phyloP scores from a whole-genome alignment of 208 protist genomes.

The Leishmania arabica region DNA sequence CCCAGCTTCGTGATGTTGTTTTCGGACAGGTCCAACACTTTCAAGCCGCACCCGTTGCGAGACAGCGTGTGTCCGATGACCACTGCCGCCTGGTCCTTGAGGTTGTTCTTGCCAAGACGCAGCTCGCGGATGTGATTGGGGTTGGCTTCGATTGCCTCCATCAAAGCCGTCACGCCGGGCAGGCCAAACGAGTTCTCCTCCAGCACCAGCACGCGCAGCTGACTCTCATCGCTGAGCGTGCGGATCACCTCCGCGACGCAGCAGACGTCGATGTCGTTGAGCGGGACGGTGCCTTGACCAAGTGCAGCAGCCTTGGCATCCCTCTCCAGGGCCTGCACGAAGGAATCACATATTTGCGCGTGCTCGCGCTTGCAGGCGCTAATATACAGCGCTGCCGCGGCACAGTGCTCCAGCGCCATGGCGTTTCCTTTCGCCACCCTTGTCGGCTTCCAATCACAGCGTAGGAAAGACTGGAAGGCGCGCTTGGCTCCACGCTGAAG shows the following conservation, averaged over 20 bases:
- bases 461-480: background rate
- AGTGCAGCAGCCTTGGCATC: conserved; percentile 52
- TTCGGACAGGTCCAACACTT: conserved; percentile 89
- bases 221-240: conserved; percentile 35
- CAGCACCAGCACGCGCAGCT: conserved; percentile 70
- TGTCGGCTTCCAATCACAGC: background rate
- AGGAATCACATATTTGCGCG: conserved; percentile 58
- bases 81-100: conserved; percentile 83
- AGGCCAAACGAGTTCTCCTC: conserved; percentile 88
- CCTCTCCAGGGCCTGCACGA: conserved; percentile 76
- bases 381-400: conserved; percentile 58
- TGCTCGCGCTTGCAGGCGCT: conserved; percentile 68
- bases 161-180: conserved; percentile 68
- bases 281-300: conserved; percentile 46
- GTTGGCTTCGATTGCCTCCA: conserved; percentile 84
- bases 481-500: background rate
- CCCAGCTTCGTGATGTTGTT: conserved; percentile 86
- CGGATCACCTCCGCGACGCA: conserved; percentile 80
- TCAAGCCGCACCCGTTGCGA: conserved; percentile 73
- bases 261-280: conserved; percentile 76
- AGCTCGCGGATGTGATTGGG: conserved; percentile 79
- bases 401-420: conserved; percentile 25
- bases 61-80: conserved; percentile 79
- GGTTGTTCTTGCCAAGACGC: conserved; percentile 82
- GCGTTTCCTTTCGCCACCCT: background rate